A percentile compares a stretch with the other conserved stretches of the same genome.
Evolutionary conservation across 2,329 filamentous ascomycete genomes (phyloP).

Genomic region (Penicillium concentricum): DNA sequence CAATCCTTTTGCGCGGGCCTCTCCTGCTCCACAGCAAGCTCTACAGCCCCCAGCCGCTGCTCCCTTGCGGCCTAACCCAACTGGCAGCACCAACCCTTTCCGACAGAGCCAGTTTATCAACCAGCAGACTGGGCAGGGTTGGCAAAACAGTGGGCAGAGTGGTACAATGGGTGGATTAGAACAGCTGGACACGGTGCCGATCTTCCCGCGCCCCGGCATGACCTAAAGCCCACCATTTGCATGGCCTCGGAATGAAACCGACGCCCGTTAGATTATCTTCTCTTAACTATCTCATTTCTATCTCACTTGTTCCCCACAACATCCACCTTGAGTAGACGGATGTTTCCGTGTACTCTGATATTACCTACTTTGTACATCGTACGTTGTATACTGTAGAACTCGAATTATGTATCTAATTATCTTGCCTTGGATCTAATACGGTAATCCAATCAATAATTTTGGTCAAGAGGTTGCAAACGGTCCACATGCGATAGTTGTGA

Average conservation of each 20-base stretch:
- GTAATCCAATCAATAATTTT: neutral
- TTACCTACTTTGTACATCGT: neutral
- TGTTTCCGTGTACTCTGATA: neutral
- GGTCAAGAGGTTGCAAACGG: neutral
- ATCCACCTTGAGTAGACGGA: conserved; percentile 3
- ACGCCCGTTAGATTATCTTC: conserved; percentile 5
- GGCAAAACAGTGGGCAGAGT: conserved; percentile 72
- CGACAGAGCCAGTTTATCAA: conserved; percentile 87
- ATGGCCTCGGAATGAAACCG: conserved; percentile 1
- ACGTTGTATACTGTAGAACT: neutral
- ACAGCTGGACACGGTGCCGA: conserved; percentile 71
- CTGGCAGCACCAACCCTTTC: conserved; percentile 92
- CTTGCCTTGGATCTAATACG: neutral
- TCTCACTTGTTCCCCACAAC: conserved; percentile 2
- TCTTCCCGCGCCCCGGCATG: conserved; percentile 78
- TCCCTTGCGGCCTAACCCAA: conserved; percentile 70
- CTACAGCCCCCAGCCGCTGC: conserved; percentile 34
- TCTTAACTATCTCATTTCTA: conserved; percentile 5
- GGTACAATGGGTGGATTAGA: conserved; percentile 76
- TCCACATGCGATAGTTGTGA: neutral
- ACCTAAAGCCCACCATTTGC: conserved; percentile 18
- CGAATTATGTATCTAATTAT: neutral
- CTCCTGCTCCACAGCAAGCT: conserved; percentile 35
- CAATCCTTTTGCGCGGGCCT: conserved; percentile 66
- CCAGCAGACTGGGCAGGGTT: conserved; percentile 81